These are phyloP conservation scores for Botrytis pseudocinerea DNA, from an alignment of 2,329 filamentous ascomycete genomes.

Conservation along the genomic window DNA sequence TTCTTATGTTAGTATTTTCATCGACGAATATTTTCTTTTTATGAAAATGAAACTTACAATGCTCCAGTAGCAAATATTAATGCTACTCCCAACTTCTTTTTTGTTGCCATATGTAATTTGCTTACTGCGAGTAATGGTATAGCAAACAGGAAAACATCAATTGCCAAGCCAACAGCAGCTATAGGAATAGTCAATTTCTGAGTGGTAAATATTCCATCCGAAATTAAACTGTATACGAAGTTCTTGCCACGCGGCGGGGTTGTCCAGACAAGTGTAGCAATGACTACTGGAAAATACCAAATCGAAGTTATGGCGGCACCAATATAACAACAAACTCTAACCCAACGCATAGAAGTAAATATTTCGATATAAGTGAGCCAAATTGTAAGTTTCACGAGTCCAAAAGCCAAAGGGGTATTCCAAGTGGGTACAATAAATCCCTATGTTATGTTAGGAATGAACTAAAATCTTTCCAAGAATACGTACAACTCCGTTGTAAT, in stretches of 20 bases:
- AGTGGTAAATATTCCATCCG: neutral
- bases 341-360: neutral
- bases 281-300: neutral
- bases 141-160: neutral
- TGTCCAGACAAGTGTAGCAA: neutral
- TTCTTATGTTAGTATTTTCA: neutral
- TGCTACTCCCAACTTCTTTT: neutral
- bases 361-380: slow-evolving; percentile 2
- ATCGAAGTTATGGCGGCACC: neutral
- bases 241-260: neutral
- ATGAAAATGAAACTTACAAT: neutral
- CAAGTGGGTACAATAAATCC: neutral
- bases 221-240: neutral
- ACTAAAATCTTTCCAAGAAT: neutral
- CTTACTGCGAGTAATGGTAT: neutral
- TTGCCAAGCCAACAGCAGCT: neutral
- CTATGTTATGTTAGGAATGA: neutral
- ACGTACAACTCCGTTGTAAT: neutral
- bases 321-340: neutral
- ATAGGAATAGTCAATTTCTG: neutral
- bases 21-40: neutral
- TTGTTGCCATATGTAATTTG: neutral
- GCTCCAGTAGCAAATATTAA: slow-evolving; percentile 1
- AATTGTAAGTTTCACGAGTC: neutral
- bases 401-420: neutral